These are phyloP conservation scores for Trifolium pratense DNA, from an alignment of 306 rosid genomes.

Conservation along the genomic window DNA sequence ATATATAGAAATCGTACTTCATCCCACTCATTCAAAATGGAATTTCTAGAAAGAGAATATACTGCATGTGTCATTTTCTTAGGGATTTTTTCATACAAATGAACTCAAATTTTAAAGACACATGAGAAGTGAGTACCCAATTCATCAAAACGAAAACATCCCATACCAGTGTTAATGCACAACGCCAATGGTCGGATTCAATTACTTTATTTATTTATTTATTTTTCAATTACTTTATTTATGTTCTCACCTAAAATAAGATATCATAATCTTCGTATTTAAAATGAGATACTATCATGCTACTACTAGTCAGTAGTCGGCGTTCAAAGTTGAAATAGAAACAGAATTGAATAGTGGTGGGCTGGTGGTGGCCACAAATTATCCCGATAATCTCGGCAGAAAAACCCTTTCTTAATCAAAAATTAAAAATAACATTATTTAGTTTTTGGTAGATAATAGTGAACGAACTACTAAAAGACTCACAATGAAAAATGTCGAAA, in stretches of 20 bases:
- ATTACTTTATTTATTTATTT: background rate
- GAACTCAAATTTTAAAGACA: background rate
- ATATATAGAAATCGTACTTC: too few species aligned
- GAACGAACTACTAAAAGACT: too few species aligned
- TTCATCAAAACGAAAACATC: background rate
- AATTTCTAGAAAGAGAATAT: too few species aligned
- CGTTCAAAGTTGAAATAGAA: constrained; percentile 32
- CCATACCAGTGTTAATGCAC: background rate
- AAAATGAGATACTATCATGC: background rate
- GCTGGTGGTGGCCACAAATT: constrained; percentile 24
- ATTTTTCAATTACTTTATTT: too few species aligned
- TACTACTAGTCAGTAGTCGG: too few species aligned
- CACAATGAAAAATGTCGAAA: too few species aligned
- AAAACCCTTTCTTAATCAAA: constrained; percentile 18
- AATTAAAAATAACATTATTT: too few species aligned
- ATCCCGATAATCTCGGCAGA: constrained; percentile 56
- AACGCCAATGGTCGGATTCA: background rate
- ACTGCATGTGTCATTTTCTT: too few species aligned
- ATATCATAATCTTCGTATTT: background rate
- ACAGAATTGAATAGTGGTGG: background rate
- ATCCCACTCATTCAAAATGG: too few species aligned
- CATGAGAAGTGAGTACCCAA: background rate
- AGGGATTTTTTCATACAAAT: too few species aligned
- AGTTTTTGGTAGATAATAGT: too few species aligned
- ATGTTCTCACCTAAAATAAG: background rate